Conservation (phyloP, 2,329 filamentous ascomycete species). For the Leptographium radiaticola region DNA sequence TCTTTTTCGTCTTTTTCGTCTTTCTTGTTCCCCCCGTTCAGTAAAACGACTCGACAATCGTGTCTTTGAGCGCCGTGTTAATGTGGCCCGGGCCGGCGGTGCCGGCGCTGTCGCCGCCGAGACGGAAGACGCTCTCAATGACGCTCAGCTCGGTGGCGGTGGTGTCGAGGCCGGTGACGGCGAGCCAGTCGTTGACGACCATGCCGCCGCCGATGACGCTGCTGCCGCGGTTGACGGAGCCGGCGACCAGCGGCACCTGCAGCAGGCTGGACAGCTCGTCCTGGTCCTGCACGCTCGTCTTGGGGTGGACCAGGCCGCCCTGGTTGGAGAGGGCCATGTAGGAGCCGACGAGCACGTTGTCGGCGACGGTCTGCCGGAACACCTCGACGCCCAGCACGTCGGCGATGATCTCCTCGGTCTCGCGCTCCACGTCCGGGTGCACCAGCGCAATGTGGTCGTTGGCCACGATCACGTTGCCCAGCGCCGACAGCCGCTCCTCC, state of each 20-base stretch:
- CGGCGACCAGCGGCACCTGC: constrained; percentile 90
- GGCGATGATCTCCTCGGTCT: constrained; percentile 97
- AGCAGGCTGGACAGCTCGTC: constrained; percentile 89
- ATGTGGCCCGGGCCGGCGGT: constrained; percentile 66
- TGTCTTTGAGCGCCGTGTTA: constrained; percentile 83
- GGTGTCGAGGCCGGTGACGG: constrained; percentile 84
- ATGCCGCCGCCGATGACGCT: constrained; percentile 93
- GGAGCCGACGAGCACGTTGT: constrained; percentile 89
- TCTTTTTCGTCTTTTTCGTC: neutral
- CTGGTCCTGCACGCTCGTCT: constrained; percentile 94
- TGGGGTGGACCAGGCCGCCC: constrained; percentile 92
- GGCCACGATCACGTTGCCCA: constrained; percentile 91
- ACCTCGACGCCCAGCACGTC: constrained; percentile 85
- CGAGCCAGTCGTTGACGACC: constrained; percentile 97
- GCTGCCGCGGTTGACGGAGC: constrained; percentile 83
- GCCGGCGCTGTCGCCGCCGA: constrained; percentile 36
- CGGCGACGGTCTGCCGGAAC: constrained; percentile 87
- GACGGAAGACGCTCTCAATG: constrained; percentile 86
- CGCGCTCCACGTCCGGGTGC: constrained; percentile 90
- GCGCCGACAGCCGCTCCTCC: constrained; percentile 88
- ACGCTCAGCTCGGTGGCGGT: constrained; percentile 97
- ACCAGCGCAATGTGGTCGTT: constrained; percentile 97
- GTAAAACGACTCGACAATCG: constrained; percentile 98
- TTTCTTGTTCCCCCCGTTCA: constrained; percentile 23
- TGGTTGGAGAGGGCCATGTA: constrained; percentile 97